A percentile compares a stretch with the other conserved stretches of the same genome.
phyloP scores from a whole-genome alignment of 306 rosid genomes.

The Lathyrus sativus region DNA sequence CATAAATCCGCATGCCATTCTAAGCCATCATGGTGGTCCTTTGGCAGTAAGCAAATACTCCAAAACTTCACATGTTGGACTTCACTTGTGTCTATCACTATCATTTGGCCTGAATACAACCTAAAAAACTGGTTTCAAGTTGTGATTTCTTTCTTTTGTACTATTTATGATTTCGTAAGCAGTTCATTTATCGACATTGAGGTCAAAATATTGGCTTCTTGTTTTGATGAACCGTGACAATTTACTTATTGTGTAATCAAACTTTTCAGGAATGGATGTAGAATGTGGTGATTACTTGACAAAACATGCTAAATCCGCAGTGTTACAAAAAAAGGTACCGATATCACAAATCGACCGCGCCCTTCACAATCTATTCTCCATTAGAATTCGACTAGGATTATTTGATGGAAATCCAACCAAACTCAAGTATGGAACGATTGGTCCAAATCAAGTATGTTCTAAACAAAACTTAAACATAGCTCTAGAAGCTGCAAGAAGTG shows the following conservation, averaged over 20 bases:
- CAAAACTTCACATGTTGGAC: background rate
- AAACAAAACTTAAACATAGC: constrained; percentile 58
- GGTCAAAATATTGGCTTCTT: too few relatives aligned
- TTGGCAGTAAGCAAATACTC: constrained; percentile 12
- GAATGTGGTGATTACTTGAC: constrained; percentile 72
- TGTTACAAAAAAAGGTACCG: constrained; percentile 51
- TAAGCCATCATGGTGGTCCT: background rate
- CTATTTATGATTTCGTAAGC: too few relatives aligned
- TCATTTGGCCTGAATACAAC: too few relatives aligned
- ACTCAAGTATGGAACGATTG: constrained; percentile 62
- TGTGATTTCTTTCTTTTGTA: too few relatives aligned
- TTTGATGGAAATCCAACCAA: constrained; percentile 75
- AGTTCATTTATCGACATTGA: too few relatives aligned
- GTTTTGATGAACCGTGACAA: background rate
- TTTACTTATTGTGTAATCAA: background rate
- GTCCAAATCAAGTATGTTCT: constrained; percentile 68
- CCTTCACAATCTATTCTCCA: constrained; percentile 69
- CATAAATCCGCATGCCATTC: constrained; percentile 14
- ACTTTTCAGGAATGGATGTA: constrained; percentile 77
- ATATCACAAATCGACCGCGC: constrained; percentile 66
- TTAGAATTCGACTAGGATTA: constrained; percentile 82
- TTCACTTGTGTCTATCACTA: too few relatives aligned
- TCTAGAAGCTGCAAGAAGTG: constrained; percentile 78
- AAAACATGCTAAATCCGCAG: constrained; percentile 61
- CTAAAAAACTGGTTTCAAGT: too few relatives aligned